phyloP scores from a whole-genome alignment of 306 rosid genomes.

The Inga leiocalycina region DNA sequence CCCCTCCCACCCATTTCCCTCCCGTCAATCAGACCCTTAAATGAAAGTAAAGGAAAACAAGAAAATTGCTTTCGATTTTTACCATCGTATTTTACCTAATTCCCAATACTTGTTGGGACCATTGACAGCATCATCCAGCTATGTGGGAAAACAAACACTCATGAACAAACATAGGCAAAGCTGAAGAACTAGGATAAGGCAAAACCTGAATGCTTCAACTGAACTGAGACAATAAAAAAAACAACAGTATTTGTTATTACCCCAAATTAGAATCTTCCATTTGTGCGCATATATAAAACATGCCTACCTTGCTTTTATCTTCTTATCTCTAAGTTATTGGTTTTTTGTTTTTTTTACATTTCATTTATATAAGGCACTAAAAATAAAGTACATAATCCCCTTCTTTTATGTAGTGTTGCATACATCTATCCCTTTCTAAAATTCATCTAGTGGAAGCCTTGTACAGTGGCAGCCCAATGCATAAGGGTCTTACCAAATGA shows the following conservation, averaged over 20 bases:
- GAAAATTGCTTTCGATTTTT: not conserved
- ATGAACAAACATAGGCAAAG: not conserved
- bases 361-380: not conserved
- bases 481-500: too few species aligned
- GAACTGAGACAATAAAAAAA: not conserved
- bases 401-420: too few species aligned
- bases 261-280: constrained; percentile 24
- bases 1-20: too few species aligned
- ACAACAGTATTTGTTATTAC: not conserved
- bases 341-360: not conserved
- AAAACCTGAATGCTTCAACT: not conserved
- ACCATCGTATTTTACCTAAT: not conserved
- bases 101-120: not conserved
- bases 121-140: not conserved
- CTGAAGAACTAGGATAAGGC: not conserved
- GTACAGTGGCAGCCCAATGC: rapidly evolving
- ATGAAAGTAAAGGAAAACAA: not conserved
- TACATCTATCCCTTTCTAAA: too few species aligned
- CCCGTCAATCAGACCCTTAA: too few species aligned
- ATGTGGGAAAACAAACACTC: not conserved
- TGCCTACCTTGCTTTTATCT: not conserved
- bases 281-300: not conserved
- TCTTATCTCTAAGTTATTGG: constrained; percentile 6
- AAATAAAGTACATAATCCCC: not conserved
- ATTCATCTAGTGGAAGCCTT: too few species aligned